phyloP scores from a whole-genome alignment of 768 basidiomycete species.

The Panaeolus cyanescens region DNA sequence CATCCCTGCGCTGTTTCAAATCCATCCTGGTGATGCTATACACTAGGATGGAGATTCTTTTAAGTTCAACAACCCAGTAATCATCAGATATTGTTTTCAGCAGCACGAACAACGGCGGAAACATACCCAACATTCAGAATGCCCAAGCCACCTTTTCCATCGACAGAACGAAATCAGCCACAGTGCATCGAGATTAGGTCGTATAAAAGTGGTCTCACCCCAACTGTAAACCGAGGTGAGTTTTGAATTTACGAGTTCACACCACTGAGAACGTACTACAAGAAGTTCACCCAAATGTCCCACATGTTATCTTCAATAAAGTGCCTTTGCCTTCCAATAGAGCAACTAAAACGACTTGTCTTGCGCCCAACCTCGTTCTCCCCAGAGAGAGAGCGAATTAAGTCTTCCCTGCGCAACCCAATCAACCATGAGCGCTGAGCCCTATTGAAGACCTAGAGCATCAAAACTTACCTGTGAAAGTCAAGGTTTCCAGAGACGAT shows the following conservation, averaged over 20 bases:
- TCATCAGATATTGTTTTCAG: too few relatives aligned
- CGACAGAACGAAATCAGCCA: not conserved
- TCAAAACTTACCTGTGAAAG: not conserved
- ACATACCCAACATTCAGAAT: constrained; percentile 20
- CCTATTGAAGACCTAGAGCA: too few relatives aligned
- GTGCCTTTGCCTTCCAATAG: not conserved
- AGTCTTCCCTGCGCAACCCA: not conserved
- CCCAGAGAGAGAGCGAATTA: not conserved
- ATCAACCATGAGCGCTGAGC: not conserved
- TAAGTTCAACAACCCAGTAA: too few relatives aligned
- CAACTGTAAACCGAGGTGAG: constrained; percentile 6
- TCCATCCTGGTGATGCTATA: constrained; percentile 18
- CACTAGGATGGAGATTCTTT: constrained; percentile 18
- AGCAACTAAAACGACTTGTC: not conserved
- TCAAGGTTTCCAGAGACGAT: not conserved
- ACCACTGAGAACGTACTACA: constrained; percentile 13
- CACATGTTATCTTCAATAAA: not conserved
- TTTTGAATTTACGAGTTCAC: not conserved
- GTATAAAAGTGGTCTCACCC: constrained; percentile 4
- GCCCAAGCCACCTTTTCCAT: constrained; percentile 12
- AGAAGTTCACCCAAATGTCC: constrained; percentile 10
- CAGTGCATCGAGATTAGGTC: not conserved
- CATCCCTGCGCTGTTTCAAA: constrained; percentile 12
- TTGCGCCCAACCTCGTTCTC: not conserved
- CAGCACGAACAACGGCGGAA: not conserved